Percentiles rank a stretch among this genome's conserved stretches.
Evolutionary conservation across 2,329 filamentous ascomycete genomes (phyloP).

Genomic region (Penicillium italicum): DNA sequence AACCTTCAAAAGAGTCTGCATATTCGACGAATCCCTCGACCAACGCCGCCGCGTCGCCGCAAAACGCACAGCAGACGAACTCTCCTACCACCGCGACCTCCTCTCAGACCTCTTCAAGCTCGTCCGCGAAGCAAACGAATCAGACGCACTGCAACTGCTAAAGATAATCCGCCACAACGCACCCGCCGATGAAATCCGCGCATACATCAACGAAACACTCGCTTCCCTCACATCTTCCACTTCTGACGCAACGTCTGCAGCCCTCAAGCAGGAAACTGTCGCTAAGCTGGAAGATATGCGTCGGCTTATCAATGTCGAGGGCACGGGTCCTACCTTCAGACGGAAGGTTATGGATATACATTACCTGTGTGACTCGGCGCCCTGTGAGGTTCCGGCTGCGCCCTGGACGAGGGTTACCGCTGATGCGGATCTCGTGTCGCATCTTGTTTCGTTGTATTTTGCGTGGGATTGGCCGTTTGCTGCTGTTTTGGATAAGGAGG

Average conservation of each 20-base stretch:
- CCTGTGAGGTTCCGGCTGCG: slow-evolving; percentile 33
- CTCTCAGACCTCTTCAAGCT: slow-evolving; percentile 37
- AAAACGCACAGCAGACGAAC: slow-evolving; percentile 41
- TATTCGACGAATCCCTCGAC: slow-evolving; percentile 60
- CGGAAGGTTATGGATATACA: slow-evolving; percentile 43
- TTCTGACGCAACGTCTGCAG: not conserved
- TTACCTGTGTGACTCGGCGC: slow-evolving; percentile 38
- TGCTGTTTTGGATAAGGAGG: slow-evolving; percentile 74
- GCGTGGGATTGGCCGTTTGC: slow-evolving; percentile 91
- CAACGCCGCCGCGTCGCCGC: slow-evolving; percentile 45
- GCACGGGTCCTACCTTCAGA: slow-evolving; percentile 31
- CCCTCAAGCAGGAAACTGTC: slow-evolving; percentile 19
- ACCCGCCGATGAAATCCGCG: slow-evolving; percentile 35
- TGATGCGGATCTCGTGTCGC: slow-evolving; percentile 69
- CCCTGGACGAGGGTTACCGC: slow-evolving; percentile 79
- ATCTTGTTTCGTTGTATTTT: slow-evolving; percentile 89
- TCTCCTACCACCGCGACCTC: slow-evolving; percentile 40
- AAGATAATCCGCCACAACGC: slow-evolving; percentile 37
- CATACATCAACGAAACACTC: slow-evolving; percentile 33
- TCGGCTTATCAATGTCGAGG: slow-evolving; percentile 30
- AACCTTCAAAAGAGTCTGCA: slow-evolving; percentile 36
- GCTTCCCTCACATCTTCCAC: not conserved
- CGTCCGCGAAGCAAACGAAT: slow-evolving; percentile 33
- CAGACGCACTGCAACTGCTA: slow-evolving; percentile 28
- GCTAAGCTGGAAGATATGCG: slow-evolving; percentile 30